Evolutionary conservation across 2,329 filamentous ascomycete species (phyloP).

Genomic region (Stenocarpella maydis): DNA sequence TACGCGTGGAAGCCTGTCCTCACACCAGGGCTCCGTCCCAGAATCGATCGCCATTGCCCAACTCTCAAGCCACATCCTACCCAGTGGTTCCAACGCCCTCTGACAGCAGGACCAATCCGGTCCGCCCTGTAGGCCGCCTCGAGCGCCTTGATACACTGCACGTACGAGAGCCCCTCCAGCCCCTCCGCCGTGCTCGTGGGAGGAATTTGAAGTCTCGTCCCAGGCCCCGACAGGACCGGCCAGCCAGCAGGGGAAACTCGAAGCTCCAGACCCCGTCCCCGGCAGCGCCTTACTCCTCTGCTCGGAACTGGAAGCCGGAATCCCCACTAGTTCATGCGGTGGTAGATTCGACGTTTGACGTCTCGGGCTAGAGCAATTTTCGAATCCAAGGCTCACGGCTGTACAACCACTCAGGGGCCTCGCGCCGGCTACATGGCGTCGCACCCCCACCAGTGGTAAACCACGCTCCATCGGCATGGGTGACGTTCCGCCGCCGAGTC

Average conservation of each 20-base stretch:
- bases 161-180: constrained; percentile 3
- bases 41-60: constrained; percentile 17
- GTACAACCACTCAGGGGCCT: background rate
- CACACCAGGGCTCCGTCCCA: background rate
- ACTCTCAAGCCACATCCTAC: background rate
- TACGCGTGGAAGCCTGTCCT: background rate
- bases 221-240: background rate
- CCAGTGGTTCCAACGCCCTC: background rate
- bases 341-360: background rate
- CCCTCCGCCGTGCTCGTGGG: background rate
- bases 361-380: background rate
- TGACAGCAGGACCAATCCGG: constrained; percentile 13
- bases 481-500: constrained; percentile 1
- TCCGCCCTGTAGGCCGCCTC: constrained; percentile 12
- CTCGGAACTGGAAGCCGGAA: background rate
- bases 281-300: background rate
- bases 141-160: background rate
- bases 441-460: background rate
- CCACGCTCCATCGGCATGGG: background rate
- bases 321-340: background rate
- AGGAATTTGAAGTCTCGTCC: background rate
- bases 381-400: background rate
- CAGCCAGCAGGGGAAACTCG: background rate
- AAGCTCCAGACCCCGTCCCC: background rate
- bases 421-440: background rate